Conservation (phyloP, 1,284 basidiomycete species). For the Coriolopsis trogii region DNA sequence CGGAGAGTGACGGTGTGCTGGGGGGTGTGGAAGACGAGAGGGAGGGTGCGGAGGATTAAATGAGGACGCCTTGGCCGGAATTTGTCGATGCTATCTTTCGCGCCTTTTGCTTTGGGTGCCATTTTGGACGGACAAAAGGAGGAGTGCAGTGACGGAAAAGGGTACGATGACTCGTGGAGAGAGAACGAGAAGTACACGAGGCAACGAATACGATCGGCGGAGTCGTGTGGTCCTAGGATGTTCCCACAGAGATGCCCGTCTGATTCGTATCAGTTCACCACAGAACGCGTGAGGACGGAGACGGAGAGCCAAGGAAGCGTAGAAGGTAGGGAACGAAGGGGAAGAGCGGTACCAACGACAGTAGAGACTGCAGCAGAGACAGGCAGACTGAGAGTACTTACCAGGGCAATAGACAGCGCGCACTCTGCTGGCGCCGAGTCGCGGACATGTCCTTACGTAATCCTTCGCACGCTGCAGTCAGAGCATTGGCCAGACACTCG, state of each 20-base stretch:
- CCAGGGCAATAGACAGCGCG: no score
- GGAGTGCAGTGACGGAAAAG: neutral
- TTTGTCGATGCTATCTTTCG: slow-evolving; percentile 6
- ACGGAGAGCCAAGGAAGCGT: no score
- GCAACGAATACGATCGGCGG: neutral
- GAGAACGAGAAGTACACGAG: neutral
- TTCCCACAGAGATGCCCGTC: neutral
- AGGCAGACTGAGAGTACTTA: no score
- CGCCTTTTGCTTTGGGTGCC: neutral
- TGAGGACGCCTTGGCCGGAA: neutral
- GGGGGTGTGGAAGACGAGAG: slow-evolving; percentile 2
- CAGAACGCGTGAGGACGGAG: no score
- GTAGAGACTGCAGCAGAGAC: no score
- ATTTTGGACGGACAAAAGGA: neutral
- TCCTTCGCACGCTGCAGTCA: no score
- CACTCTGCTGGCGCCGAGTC: no score
- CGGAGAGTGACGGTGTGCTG: neutral
- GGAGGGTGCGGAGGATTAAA: slow-evolving; percentile 4
- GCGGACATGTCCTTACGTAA: no score
- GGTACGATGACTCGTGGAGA: slow-evolving; percentile 1
- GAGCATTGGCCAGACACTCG: no score
- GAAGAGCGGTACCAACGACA: no score
- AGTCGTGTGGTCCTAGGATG: neutral
- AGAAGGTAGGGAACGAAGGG: no score
- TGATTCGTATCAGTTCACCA: no score